Base-by-base conservation (phyloP, 2,329 filamentous ascomycete species). In the Rhinocladiella mackenziei region DNA sequence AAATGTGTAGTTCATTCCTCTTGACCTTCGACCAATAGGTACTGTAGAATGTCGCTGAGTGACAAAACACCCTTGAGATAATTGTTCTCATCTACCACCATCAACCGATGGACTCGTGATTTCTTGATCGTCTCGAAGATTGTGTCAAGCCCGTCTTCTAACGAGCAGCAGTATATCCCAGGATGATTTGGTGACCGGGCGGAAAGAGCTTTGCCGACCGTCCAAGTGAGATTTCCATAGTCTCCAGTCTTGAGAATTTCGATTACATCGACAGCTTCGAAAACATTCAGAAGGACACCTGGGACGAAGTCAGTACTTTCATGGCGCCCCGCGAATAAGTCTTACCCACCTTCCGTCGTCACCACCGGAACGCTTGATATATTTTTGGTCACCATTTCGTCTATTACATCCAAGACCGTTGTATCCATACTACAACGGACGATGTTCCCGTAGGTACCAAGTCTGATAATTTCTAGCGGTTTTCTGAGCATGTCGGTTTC, bases 91-190 rank as follows among this genome's bases (percentile, higher is more conserved):
- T 98, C 89, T 45, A 98, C 86, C 36, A 98, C 84, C 44, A 97
- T 83, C 54, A 98, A 74, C 52, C 92, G 80, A 67, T 98, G 92
- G 19, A 98, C 91, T 50, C 94, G 79, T 33, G 89, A 95, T 69
- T 91, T 94, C 56, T 91, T 86, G 56, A 98, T 86, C 1, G 92
- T 97, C 65, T 96, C 89, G 64, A 97, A 97, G 56, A 98, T 92
- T 8, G 89, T 91, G 63, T 94, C 91, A 37, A 98, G 77, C 43
- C 89, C 83, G 66, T 98, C 92, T 51, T 94, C 84, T 52, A 92
- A 77, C 33, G 83, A 87, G 71, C 92, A 98, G 0, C 91, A 97
- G 67, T 96, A 97, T 53, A 98, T 97, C 31, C 94, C 92, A 1
- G 89, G 84, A 60, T 95, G 96, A 57, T 96, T 91, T 76, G 82